phyloP scores from a whole-genome alignment of 306 rosid species.

The Benincasa hispida region DNA sequence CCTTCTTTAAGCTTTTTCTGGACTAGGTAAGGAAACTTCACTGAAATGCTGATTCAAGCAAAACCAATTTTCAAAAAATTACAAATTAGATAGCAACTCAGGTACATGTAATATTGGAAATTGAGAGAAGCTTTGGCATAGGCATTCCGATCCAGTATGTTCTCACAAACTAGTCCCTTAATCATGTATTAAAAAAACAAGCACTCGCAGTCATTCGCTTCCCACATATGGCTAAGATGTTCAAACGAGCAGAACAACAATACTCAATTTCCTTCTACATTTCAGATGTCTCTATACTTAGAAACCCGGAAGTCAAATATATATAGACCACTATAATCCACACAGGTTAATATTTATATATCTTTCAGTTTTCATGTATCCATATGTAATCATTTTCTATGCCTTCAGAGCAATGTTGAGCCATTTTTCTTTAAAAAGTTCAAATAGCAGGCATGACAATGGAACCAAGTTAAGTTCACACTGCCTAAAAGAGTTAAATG shows the following conservation, averaged over 20 bases:
- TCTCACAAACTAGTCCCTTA: not conserved
- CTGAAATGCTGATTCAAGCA: slow-evolving; percentile 52
- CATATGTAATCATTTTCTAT: not conserved
- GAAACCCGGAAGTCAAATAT: not conserved
- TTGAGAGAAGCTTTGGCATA: not conserved
- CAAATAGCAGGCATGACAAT: not conserved
- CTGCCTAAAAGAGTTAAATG: not conserved
- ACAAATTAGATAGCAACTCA: not conserved
- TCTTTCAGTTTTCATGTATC: not conserved
- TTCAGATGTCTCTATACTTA: not conserved
- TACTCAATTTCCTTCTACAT: not conserved
- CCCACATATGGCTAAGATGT: not conserved
- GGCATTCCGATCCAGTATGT: not conserved
- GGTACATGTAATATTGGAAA: not conserved
- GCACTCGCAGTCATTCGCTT: not conserved
- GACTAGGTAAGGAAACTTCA: slow-evolving; percentile 82
- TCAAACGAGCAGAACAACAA: not conserved
- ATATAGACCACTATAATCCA: not conserved
- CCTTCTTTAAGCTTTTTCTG: slow-evolving; percentile 66
- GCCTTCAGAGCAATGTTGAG: not conserved
- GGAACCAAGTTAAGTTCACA: not conserved
- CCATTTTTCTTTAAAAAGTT: not conserved
- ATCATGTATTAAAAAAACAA: not conserved
- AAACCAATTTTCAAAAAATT: not conserved
- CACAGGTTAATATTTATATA: not conserved